These are phyloP conservation scores for Chaetomidium leptoderma DNA, from an alignment of 495 filamentous ascomycete genomes.

Conservation along the genomic window DNA sequence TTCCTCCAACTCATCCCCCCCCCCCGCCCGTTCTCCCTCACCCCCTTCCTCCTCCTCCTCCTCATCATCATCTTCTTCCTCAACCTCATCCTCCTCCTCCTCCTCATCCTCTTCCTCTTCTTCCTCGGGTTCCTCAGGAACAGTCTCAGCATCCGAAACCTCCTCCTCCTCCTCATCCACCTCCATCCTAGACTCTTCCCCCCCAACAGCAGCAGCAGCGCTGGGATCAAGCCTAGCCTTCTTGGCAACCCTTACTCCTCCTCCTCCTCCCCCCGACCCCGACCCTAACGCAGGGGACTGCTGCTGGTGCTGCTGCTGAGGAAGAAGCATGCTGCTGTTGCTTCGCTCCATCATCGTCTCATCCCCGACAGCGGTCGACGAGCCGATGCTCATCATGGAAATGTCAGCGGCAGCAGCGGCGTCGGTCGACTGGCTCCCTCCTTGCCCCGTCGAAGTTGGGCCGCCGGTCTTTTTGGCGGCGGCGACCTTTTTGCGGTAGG, in stretches of 20 bases:
- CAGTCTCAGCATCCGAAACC: constrained; percentile 48
- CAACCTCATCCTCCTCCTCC: constrained; percentile 44
- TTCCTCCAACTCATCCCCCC: constrained; percentile 39
- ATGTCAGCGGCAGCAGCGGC: constrained; percentile 21
- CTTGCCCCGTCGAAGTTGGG: background rate
- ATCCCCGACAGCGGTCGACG: constrained; percentile 17
- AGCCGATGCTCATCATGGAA: constrained; percentile 35
- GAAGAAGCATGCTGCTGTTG: background rate
- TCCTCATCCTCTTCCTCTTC: constrained; percentile 48
- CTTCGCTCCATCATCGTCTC: background rate
- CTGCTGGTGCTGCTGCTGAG: background rate
- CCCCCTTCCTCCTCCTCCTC: constrained; percentile 54
- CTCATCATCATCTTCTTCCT: constrained; percentile 45
- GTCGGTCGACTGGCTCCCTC: constrained; percentile 2
- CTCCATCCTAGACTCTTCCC: constrained; percentile 35
- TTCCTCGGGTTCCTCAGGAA: constrained; percentile 53
- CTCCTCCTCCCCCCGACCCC: background rate
- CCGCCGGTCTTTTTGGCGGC: constrained; percentile 37
- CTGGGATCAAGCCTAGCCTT: constrained; percentile 40
- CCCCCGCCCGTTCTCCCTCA: constrained; percentile 51
- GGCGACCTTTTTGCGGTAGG: constrained; percentile 48
- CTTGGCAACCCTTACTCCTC: constrained; percentile 28
- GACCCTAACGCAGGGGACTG: background rate
- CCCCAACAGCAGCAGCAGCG: background rate
- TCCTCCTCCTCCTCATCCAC: constrained; percentile 38